These are phyloP conservation scores for Verbascum thapsus DNA, from an alignment of 257 asterid species.

Conservation along the genomic window DNA sequence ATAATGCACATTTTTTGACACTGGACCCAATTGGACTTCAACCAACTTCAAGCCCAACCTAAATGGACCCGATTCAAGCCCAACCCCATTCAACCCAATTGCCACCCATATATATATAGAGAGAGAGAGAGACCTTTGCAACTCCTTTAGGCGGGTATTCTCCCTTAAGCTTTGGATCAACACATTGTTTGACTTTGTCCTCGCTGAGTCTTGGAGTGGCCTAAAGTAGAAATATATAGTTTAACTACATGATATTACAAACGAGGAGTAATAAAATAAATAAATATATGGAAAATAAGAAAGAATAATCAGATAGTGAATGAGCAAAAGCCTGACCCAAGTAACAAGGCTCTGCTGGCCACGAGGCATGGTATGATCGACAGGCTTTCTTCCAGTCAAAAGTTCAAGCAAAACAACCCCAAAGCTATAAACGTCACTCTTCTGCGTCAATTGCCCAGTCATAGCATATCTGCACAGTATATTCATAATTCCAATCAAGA, in stretches of 20 bases:
- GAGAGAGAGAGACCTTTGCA: slow-evolving; percentile 61
- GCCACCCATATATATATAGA: too few species aligned
- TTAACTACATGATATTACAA: neutral
- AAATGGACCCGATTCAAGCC: too few species aligned
- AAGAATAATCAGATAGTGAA: too few species aligned
- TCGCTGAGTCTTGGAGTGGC: slow-evolving; percentile 91
- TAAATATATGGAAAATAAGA: neutral
- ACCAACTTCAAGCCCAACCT: too few species aligned
- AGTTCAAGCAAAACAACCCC: slow-evolving; percentile 92
- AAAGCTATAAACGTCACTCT: slow-evolving; percentile 90
- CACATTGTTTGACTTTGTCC: slow-evolving; percentile 91
- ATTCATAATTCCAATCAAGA: slow-evolving; percentile 11
- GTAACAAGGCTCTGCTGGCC: slow-evolving; percentile 95
- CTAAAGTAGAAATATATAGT: slow-evolving; percentile 39
- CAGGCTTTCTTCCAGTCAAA: slow-evolving; percentile 91
- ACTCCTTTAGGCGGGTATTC: slow-evolving; percentile 89
- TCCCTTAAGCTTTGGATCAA: slow-evolving; percentile 78
- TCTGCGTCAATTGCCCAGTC: slow-evolving; percentile 93
- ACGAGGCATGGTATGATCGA: slow-evolving; percentile 93
- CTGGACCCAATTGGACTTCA: too few species aligned
- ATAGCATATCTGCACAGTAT: slow-evolving; percentile 77
- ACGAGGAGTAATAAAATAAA: neutral
- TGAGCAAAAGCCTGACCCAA: slow-evolving; percentile 79
- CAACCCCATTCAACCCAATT: too few species aligned
- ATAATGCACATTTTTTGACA: too few species aligned